Percentiles rank a stretch among this genome's conserved stretches.
These are phyloP conservation scores for Cladochytrium replicatum DNA, from an alignment of 192 early-diverging fungal species.

Conservation along the genomic window DNA sequence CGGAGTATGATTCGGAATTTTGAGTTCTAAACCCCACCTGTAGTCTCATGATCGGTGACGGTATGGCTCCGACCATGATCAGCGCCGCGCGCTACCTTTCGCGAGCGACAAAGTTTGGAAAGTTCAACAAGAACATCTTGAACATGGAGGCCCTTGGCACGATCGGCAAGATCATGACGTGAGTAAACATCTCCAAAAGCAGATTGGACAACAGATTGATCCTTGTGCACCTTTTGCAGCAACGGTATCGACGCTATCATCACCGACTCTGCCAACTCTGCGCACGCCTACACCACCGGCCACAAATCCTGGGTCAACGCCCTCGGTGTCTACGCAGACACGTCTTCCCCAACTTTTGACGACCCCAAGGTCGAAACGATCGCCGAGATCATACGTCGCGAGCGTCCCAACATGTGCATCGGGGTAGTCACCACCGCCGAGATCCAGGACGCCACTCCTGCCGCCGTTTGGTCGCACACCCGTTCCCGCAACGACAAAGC, in stretches of 20 bases:
- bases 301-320: conserved; percentile 49
- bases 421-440: conserved; percentile 57
- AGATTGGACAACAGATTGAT: too few relatives aligned
- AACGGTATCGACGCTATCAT: conserved; percentile 52
- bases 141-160: conserved; percentile 18
- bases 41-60: conserved; percentile 35
- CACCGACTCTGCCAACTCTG: conserved; percentile 65
- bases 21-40: not conserved
- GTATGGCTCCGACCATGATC: conserved; percentile 50
- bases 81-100: conserved; percentile 52
- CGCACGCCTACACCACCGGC: conserved; percentile 50
- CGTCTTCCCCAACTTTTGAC: conserved; percentile 42
- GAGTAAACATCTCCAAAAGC: too few relatives aligned
- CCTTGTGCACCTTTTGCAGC: too few relatives aligned
- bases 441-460: conserved; percentile 54
- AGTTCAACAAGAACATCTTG: conserved; percentile 36
- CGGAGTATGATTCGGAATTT: not conserved
- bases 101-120: conserved; percentile 44
- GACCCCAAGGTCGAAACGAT: conserved; percentile 54
- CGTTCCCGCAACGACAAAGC: conserved; percentile 39
- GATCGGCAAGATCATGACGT: conserved; percentile 36
- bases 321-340: conserved; percentile 53
- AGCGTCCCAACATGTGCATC: conserved; percentile 47
- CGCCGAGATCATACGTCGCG: conserved; percentile 50
- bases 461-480: conserved; percentile 52